A percentile compares a stretch with the other conserved stretches of the same genome.
Conservation (phyloP, 805 yeast species). For the Yamadazyma phyllophila region DNA sequence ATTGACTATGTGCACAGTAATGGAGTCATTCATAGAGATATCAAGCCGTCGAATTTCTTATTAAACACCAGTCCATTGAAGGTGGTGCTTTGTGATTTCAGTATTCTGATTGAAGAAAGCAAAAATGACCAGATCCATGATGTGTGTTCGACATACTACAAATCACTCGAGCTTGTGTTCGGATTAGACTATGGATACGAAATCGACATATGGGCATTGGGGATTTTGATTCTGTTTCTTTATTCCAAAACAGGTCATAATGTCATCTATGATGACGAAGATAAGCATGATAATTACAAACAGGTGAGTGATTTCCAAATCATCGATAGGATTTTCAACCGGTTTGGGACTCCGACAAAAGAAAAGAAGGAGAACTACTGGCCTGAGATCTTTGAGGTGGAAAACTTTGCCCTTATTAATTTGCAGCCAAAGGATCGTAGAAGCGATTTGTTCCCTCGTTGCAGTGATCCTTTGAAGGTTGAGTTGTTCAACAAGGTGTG, state of each 20-base stretch:
- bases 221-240: conserved; percentile 57
- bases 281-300: conserved; percentile 19
- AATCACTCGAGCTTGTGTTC: conserved; percentile 72
- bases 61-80: conserved; percentile 19
- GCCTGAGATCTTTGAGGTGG: conserved; percentile 33
- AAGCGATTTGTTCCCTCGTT: conserved; percentile 15
- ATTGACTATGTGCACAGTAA: conserved; percentile 28
- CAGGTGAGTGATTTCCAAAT: conserved; percentile 57
- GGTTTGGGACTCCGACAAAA: conserved; percentile 63
- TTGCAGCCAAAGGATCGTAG: conserved; percentile 15
- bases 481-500: conserved; percentile 38
- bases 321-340: conserved; percentile 50
- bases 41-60: conserved; percentile 38
- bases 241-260: conserved; percentile 33
- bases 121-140: conserved; percentile 43
- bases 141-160: conserved; percentile 64
- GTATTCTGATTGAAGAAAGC: conserved; percentile 31
- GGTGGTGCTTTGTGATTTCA: conserved; percentile 61
- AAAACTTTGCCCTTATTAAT: conserved; percentile 29
- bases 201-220: conserved; percentile 73
- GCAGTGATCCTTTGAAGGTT: conserved; percentile 17
- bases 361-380: conserved; percentile 24
- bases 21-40: conserved; percentile 41
- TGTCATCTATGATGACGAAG: conserved; percentile 18
- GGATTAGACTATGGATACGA: conserved; percentile 55